Evolutionary conservation across 345 rosid genomes (phyloP), one percentile per base, ranked within the genome.

Genomic region (Isatis tinctoria): DNA sequence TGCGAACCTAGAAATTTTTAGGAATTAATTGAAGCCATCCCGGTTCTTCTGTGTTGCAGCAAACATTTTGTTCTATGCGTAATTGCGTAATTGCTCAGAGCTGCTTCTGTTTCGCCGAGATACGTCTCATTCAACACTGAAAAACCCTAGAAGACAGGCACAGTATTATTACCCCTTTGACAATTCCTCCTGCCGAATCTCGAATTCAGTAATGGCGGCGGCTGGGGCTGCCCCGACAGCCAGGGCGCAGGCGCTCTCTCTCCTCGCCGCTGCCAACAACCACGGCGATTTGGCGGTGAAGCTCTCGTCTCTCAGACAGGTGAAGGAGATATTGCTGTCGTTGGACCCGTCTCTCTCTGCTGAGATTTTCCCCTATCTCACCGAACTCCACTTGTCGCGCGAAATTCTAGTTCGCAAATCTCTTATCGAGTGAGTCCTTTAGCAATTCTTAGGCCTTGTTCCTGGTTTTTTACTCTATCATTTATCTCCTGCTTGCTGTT

Each of bases 251-350:
- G 90, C 93, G 9, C 84, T 88, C 51, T 81, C 92, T 56, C 97
- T 94, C 71, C 91, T 91, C 67, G 79, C 88, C 56, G 95, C 96
- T 8, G 93, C 93, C 16, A 86, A 84, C 70, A 83, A 80, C 84
- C 98, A 91, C 44, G 80, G 89, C 69, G 96, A 88, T 83, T 83
- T 94, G 83, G 87, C 90, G 4, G 96, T 91, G 24, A 94, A 88
- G 89, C 87, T 94, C 30, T 91, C 97, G 26, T 94, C 98, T 53
- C 80, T 94, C 6, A 84, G 81, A 65, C 98, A 94, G 84, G 90
- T 86, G 70, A 94, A 77, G 64, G 92, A 85, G 76, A 80, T 94
- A 28, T 74, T 94, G 20, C 81, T 83, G 33, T 85, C 97, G 47
- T 65, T 83, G 65, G 91, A 86, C 41, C 82, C 94, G 41, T 79